Conservation (phyloP, 176 grass and related monocot genomes). For the Ensete glaucum region DNA sequence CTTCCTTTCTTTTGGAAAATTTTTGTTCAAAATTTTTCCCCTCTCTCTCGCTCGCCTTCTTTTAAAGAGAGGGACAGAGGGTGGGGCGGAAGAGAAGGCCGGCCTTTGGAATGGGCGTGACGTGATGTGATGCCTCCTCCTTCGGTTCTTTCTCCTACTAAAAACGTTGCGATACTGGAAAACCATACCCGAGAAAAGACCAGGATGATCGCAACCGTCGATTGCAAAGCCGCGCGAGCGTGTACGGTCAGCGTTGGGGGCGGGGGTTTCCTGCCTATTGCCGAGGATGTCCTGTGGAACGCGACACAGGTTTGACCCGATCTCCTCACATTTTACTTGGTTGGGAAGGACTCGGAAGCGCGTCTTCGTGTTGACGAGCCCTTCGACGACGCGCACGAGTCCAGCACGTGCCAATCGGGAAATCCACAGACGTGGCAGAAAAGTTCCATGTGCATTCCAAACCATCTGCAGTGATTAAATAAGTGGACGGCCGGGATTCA, state of each 20-base stretch:
- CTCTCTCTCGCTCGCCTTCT: not conserved
- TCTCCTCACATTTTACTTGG: not conserved
- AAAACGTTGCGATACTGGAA: too few species aligned
- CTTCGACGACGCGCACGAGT: too few species aligned
- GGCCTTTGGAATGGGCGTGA: conserved; percentile 9
- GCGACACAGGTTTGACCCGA: not conserved
- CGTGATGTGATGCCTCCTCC: not conserved
- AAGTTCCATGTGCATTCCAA: too few species aligned
- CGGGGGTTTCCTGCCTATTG: too few species aligned
- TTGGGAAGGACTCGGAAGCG: not conserved
- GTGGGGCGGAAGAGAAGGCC: conserved; percentile 40
- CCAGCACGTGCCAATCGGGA: too few species aligned
- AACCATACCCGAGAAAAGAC: not conserved
- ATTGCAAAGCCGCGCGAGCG: not conserved
- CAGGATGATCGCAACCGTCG: not conserved
- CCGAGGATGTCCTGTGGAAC: not conserved
- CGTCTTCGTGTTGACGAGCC: too few species aligned
- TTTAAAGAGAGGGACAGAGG: not conserved
- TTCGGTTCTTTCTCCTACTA: not conserved
- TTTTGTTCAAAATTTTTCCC: not conserved
- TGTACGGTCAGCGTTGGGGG: not conserved
- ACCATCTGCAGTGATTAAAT: too few species aligned
- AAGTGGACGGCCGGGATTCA: too few species aligned
- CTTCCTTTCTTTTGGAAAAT: not conserved
- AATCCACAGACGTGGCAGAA: too few species aligned